Evolutionary conservation across 164 flowering plant genomes (phyloP), one percentile per base, ranked within the genome.

Genomic region (Nymphaea thermarum): DNA sequence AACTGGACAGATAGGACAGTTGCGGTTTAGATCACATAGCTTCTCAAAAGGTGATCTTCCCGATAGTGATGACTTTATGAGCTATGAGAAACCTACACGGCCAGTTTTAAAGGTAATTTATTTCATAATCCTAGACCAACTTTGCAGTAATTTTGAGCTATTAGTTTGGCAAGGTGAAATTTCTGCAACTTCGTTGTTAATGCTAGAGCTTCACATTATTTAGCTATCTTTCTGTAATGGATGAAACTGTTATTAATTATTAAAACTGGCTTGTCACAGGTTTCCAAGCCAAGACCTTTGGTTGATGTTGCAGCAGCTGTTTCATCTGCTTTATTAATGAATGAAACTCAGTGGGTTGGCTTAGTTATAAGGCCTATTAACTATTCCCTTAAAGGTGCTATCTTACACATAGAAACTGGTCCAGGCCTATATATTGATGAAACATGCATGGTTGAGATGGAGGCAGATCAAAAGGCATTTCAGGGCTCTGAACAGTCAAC

Each of bases 301-400:
- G 99, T 94, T 82, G 99, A 94, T 79, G 85, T 94, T 71, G 70
- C 82, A 72, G 87, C 96, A 47, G 96, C 96, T 63, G 68, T 86
- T 75, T 90, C 98, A 72, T 91, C 97, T 73, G 89, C 96, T 72
- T 82, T 94, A 76, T 78, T 94, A 44, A 87, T 94, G 84, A 91
- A 94, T 83, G 99, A 87, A 76, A 74, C 86, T 71, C 99, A 94
- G 79, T 94, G 99, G 97, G 79, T 94, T 76, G 99, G 98, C 42
- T 77, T 94, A 66, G 79, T 88, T 71, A 82, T 85, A 59, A 80
- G 70, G 67, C 99, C 99, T 43, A 85, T 94, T 42, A 78, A 88
- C 69, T 94, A 94, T 79, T 85, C 99, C 64, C 85, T 94, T 17
- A 87, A 86, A 76, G 98, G 96, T 72, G 95, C 96, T 66, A 76